Conservation (phyloP, 2,329 filamentous ascomycete species). For the Fusarium sp. region DNA sequence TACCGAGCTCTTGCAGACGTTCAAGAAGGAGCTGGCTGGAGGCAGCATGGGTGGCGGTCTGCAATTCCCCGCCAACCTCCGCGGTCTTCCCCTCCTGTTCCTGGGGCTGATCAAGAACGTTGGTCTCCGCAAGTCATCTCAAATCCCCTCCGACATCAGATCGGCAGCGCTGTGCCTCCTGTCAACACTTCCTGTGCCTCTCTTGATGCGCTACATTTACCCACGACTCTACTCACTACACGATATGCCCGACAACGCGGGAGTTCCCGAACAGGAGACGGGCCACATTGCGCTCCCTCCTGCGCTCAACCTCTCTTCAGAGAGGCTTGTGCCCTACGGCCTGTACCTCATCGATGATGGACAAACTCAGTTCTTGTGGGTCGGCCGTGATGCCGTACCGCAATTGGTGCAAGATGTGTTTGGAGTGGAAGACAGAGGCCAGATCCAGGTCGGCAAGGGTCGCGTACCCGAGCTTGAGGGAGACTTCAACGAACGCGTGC, state of each 20-base stretch:
- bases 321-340: slow-evolving; percentile 87
- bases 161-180: slow-evolving; percentile 92
- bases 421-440: slow-evolving; percentile 82
- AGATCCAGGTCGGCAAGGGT: slow-evolving; percentile 91
- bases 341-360: slow-evolving; percentile 97
- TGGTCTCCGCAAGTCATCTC: slow-evolving; percentile 88
- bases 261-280: slow-evolving; percentile 83
- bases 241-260: slow-evolving; percentile 95
- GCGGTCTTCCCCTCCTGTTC: slow-evolving; percentile 89
- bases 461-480: slow-evolving; percentile 88
- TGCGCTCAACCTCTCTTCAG: slow-evolving; percentile 85
- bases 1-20: slow-evolving; percentile 91
- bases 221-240: slow-evolving; percentile 86
- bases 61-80: slow-evolving; percentile 92
- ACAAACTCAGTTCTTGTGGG: slow-evolving; percentile 97
- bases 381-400: slow-evolving; percentile 91
- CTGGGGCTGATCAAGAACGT: slow-evolving; percentile 96
- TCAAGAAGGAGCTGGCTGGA: slow-evolving; percentile 95
- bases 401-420: slow-evolving; percentile 92
- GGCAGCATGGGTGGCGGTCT: slow-evolving; percentile 95
- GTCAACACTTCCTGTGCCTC: slow-evolving; percentile 90
- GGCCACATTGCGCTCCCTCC: slow-evolving; percentile 91
- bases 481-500: slow-evolving; percentile 95
- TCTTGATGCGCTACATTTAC: slow-evolving; percentile 94
- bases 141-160: slow-evolving; percentile 92